Base-by-base conservation (phyloP, 2,329 filamentous ascomycete genomes). In the Xylaria multiplex region DNA sequence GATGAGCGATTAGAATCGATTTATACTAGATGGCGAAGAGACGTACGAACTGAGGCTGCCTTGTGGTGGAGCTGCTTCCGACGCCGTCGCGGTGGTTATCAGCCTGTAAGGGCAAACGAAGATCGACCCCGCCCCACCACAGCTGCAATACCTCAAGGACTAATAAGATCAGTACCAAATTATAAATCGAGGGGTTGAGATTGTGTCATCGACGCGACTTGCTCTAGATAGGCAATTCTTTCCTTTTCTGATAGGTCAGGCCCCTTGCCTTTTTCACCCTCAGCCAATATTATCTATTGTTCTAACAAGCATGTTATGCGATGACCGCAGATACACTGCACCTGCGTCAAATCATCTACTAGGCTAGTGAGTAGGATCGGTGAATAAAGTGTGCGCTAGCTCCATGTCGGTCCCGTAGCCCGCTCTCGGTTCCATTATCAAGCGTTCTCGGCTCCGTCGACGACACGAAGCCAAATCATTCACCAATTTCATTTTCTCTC, bases 201-300 rank as follows among this genome's bases (percentile, higher is more conserved):
- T 60, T 60, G 52, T 56, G 45, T 57, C 57, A 65, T 64, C 16
- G 22, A 35, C 54, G 2, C 19, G 32, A 19, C 14, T 35, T 32
- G 46, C 48, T 30, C n/a, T 40, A 54, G 19, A 37, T 37, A 32
- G 52, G 19, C 52, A 55, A 55, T 55, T 42, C 35, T 42, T 42
- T 55, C 19, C 35, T 6, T 35, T 52, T 16, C 49, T 35, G n/a
- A 30, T 16, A 27, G 35, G 19, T 40, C 16, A 9, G 14, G 19
- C 16, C 27, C 43, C 43, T 35, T 35, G 6, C 32, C 32, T 35
- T 35, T 7, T 35, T 35, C 32, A 35, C 32, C 32, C 7, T 11
- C 32, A 35, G 6, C 32, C 32, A 35, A 35, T 35, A 35, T 11
- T 7, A 35, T 35, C 6, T 35, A 7, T 2, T 11, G 32, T 11